These are phyloP conservation scores for Capniomyces stellatus DNA, from an alignment of 371 early-diverging fungal species.

Conservation along the genomic window DNA sequence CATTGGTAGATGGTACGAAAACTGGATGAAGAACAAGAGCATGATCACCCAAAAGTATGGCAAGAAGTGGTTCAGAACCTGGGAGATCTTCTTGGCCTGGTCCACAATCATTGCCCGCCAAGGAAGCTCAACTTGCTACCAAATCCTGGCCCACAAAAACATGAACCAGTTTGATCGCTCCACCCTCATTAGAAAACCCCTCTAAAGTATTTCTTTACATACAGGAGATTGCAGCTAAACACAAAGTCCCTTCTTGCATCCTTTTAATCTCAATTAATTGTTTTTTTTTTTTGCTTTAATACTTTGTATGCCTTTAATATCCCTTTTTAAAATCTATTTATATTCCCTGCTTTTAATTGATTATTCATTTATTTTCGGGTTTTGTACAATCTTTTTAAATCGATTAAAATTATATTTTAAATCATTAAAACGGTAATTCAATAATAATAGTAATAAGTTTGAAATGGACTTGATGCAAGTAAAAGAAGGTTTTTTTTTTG, in stretches of 20 bases:
- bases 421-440: too few relatives aligned
- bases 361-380: too few relatives aligned
- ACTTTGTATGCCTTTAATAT: too few relatives aligned
- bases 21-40: slow-evolving; percentile 90
- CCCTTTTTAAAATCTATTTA: too few relatives aligned
- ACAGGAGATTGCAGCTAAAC: too few relatives aligned
- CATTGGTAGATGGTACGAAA: slow-evolving; percentile 83
- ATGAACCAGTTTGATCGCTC: slow-evolving; percentile 78
- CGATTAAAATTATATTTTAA: too few relatives aligned
- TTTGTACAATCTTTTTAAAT: too few relatives aligned
- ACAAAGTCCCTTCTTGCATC: too few relatives aligned
- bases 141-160: slow-evolving; percentile 91
- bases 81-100: slow-evolving; percentile 95
- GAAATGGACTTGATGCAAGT: too few relatives aligned
- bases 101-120: slow-evolving; percentile 85
- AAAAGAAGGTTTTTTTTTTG: too few relatives aligned
- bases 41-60: slow-evolving; percentile 66
- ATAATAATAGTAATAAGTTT: too few relatives aligned
- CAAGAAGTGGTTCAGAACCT: slow-evolving; percentile 63
- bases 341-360: too few relatives aligned
- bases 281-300: not conserved
- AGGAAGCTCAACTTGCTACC: slow-evolving; percentile 90
- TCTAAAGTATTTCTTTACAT: not conserved
- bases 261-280: not conserved
- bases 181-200: slow-evolving; percentile 22